A percentile compares a stretch with the other conserved stretches of the same genome.
phyloP scores from a whole-genome alignment of 2,329 filamentous ascomycete genomes.

The Aspergillus calidoustus region DNA sequence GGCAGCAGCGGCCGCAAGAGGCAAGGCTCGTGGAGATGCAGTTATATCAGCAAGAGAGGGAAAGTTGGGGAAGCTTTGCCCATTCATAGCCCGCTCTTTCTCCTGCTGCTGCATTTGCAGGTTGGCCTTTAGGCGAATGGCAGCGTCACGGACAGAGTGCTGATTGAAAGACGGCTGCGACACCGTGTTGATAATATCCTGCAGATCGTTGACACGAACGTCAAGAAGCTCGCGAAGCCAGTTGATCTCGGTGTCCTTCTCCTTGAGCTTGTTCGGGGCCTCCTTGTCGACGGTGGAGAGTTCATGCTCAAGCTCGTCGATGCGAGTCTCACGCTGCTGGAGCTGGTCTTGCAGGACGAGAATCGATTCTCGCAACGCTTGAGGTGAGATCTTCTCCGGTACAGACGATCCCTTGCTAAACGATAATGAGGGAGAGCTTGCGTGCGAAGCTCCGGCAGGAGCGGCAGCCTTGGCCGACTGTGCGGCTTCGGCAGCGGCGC shows the following conservation, averaged over 20 bases:
- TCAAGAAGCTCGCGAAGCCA: conserved; percentile 94
- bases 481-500: conserved; percentile 78
- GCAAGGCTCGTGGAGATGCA: conserved; percentile 75
- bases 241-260: conserved; percentile 89
- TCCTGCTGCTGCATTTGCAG: conserved; percentile 98
- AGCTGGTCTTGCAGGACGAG: conserved; percentile 95
- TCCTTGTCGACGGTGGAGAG: conserved; percentile 74
- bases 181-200: conserved; percentile 84
- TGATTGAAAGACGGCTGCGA: conserved; percentile 76
- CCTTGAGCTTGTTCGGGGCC: conserved; percentile 79
- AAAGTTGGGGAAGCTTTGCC: conserved; percentile 71
- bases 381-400: conserved; percentile 88
- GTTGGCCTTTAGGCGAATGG: conserved; percentile 90
- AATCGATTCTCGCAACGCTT: conserved; percentile 93
- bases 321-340: conserved; percentile 87
- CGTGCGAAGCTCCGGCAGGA: conserved; percentile 45
- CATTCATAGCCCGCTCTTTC: conserved; percentile 80
- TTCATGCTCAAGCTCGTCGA: conserved; percentile 81
- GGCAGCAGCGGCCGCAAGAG: conserved; percentile 90
- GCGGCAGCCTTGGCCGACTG: conserved; percentile 59
- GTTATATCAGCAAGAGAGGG: conserved; percentile 77
- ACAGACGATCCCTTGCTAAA: conserved; percentile 53
- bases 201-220: conserved; percentile 86
- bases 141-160: conserved; percentile 81
- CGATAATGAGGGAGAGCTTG: conserved; percentile 53